phyloP scores from a whole-genome alignment of 1,139 yeast species.

The Kodamaea sp. region DNA sequence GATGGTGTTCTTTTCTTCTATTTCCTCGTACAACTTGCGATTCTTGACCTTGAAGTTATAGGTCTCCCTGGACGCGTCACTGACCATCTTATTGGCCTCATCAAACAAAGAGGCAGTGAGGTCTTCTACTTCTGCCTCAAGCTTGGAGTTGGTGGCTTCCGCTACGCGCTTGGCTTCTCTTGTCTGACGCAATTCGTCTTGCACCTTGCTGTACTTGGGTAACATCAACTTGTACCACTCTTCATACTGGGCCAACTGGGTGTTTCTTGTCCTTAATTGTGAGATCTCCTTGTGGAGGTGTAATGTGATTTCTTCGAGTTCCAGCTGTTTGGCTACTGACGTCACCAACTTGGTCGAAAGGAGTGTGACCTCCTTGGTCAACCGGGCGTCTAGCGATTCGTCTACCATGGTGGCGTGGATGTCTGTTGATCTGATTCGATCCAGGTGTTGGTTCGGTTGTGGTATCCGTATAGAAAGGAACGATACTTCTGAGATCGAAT shows the following conservation, averaged over 20 bases:
- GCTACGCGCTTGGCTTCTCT: conserved; percentile 44
- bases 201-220: conserved; percentile 31
- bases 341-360: conserved; percentile 62
- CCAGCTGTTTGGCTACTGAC: conserved; percentile 59
- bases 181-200: conserved; percentile 32
- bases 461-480: no score
- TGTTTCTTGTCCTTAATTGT: conserved; percentile 23
- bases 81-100: conserved; percentile 81
- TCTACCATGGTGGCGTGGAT: conserved; percentile 7
- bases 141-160: conserved; percentile 56
- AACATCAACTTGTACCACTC: conserved; percentile 30
- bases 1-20: conserved; percentile 71
- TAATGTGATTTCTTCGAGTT: conserved; percentile 45
- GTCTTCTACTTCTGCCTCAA: conserved; percentile 75
- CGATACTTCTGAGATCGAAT: no score
- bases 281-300: conserved; percentile 35
- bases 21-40: conserved; percentile 59
- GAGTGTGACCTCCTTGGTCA: conserved; percentile 56
- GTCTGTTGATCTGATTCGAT: not conserved
- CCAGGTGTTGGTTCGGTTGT: not conserved
- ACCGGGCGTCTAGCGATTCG: conserved; percentile 29
- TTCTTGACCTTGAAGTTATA: conserved; percentile 55
- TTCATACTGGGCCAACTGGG: conserved; percentile 27
- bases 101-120: conserved; percentile 72
- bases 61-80: conserved; percentile 64